phyloP scores from a whole-genome alignment of 352 stramenopile species.

The Pythium utonaiense region DNA sequence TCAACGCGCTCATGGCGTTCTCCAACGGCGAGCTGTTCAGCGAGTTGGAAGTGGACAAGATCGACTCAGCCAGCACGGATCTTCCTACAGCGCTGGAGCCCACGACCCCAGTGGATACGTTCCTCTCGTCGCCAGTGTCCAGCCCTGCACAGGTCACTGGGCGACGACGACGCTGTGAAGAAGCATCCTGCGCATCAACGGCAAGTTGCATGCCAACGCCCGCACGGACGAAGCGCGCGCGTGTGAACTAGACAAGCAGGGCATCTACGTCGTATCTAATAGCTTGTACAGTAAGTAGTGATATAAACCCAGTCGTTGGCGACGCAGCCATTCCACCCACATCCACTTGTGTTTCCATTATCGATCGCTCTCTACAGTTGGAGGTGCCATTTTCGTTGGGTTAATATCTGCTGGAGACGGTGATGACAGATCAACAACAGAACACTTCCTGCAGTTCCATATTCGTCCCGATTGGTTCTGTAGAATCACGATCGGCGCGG shows the following conservation, averaged over 20 bases:
- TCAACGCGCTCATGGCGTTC: conserved; percentile 82
- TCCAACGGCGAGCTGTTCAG: conserved; percentile 64
- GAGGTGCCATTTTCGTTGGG: too few relatives aligned
- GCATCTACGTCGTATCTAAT: background rate
- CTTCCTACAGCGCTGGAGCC: background rate
- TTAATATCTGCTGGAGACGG: too few relatives aligned
- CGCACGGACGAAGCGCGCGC: conserved; percentile 11
- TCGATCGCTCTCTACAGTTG: too few relatives aligned
- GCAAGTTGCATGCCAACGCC: background rate
- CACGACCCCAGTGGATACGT: background rate
- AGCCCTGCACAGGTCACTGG: background rate
- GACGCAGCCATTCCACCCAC: background rate
- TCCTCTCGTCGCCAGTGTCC: background rate
- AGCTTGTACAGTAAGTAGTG: background rate
- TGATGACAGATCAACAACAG: too few relatives aligned
- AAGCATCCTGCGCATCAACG: background rate
- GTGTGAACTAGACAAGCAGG: conserved; percentile 2
- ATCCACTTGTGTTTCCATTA: background rate
- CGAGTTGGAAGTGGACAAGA: conserved; percentile 45
- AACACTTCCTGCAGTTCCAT: background rate
- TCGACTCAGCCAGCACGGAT: conserved; percentile 11
- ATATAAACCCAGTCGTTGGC: background rate
- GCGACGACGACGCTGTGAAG: conserved; percentile 19
- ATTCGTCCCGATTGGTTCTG: background rate
- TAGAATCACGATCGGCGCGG: background rate